Percentiles rank a stretch among this genome's conserved stretches.
phyloP scores from a whole-genome alignment of 2,329 filamentous ascomycete genomes.

The Gnomoniopsis sp. region DNA sequence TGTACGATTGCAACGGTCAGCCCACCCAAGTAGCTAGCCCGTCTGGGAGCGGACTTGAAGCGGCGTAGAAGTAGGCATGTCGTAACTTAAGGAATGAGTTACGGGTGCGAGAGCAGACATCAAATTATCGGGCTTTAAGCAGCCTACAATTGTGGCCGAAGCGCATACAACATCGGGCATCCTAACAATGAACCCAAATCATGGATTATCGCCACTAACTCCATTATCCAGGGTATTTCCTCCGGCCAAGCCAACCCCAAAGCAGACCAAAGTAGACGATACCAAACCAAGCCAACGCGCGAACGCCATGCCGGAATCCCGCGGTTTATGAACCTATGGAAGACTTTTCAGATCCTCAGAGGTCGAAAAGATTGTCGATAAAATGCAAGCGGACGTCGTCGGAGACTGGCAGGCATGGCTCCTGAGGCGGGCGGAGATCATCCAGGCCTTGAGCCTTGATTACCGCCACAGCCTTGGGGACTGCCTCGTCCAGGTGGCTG shows the following conservation, averaged over 20 bases:
- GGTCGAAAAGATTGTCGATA: conserved; percentile 24
- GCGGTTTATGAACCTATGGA: not conserved
- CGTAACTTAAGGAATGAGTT: too few species aligned
- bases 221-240: not conserved
- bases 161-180: too few species aligned
- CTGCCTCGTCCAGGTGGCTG: conserved; percentile 24
- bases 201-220: not conserved
- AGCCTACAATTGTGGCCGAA: too few species aligned
- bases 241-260: not conserved
- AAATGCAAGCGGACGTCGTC: conserved; percentile 27
- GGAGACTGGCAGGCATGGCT: conserved; percentile 27
- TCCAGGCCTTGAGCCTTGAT: conserved; percentile 22
- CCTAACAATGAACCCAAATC: not conserved
- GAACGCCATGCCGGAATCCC: not conserved
- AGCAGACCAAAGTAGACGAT: not conserved
- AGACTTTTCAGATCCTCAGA: not conserved
- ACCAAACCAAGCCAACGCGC: not conserved
- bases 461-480: conserved; percentile 19
- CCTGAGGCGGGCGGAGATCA: conserved; percentile 22
- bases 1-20: too few species aligned
- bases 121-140: too few species aligned
- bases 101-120: too few species aligned
- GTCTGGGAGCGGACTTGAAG: too few species aligned
- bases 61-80: too few species aligned
- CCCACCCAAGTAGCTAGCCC: too few species aligned